A percentile compares a stretch with the other conserved stretches of the same genome.
Evolutionary conservation across 768 basidiomycete genomes (phyloP).

Genomic region (Hortiboletus campestris): DNA sequence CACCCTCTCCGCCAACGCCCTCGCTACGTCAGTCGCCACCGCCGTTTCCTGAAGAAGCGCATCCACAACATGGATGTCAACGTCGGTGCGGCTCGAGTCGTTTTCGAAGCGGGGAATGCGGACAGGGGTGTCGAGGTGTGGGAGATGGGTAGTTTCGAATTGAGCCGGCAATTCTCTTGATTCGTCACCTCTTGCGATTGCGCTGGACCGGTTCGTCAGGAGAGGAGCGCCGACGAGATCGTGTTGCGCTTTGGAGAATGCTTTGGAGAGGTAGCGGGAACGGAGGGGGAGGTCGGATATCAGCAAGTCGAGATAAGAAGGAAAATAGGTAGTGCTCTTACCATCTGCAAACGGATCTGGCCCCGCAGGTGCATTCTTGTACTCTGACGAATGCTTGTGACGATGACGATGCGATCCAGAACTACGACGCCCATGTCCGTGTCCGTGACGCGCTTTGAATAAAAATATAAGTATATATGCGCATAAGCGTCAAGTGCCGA

Average conservation of each 20-base stretch:
- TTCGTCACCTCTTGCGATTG: neutral
- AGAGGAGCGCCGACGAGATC: conserved; percentile 1
- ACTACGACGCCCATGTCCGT: conserved; percentile 1
- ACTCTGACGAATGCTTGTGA: conserved; percentile 2
- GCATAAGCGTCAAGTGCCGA: neutral
- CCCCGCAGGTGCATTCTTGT: neutral
- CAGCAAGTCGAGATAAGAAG: neutral
- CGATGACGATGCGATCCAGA: conserved; percentile 14
- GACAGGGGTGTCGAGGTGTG: conserved; percentile 10
- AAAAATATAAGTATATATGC: neutral
- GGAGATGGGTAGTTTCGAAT: neutral
- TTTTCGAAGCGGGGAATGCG: conserved; percentile 4
- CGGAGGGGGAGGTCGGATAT: neutral
- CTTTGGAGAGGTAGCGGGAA: conserved; percentile 1
- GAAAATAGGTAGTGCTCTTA: neutral
- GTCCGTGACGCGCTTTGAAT: conserved; percentile 3
- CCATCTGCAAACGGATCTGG: conserved; percentile 25
- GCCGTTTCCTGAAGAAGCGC: conserved; percentile 19
- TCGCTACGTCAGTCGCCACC: conserved; percentile 14
- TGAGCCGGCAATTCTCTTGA: neutral
- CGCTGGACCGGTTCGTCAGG: neutral
- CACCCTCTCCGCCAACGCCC: conserved; percentile 24
- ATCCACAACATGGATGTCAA: conserved; percentile 10
- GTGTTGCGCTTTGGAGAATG: conserved; percentile 20
- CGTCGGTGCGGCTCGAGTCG: neutral